Evolutionary conservation across 2,329 filamentous ascomycete species (phyloP).

Genomic region (Fusarium robinianum): DNA sequence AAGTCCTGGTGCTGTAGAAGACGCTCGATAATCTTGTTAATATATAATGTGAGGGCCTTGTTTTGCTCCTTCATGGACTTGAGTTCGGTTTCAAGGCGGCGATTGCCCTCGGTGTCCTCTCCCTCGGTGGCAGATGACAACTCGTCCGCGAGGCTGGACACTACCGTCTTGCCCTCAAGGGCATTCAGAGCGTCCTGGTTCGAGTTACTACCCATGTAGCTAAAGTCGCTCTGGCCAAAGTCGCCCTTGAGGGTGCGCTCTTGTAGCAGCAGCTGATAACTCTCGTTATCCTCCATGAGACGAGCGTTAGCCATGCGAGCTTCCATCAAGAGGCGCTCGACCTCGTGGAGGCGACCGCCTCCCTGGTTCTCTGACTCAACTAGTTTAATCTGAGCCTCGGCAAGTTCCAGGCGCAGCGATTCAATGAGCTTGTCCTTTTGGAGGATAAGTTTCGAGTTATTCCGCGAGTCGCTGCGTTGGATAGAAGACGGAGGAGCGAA

Average conservation of each 20-base stretch:
- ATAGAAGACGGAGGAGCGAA: conserved; percentile 87
- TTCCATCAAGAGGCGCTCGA: conserved; percentile 90
- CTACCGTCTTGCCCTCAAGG: conserved; percentile 58
- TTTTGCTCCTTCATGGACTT: conserved; percentile 88
- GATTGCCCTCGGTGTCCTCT: conserved; percentile 60
- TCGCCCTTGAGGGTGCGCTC: conserved; percentile 96
- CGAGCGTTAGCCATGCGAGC: conserved; percentile 94
- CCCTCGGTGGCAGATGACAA: conserved; percentile 70
- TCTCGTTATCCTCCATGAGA: conserved; percentile 98
- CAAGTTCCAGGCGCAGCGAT: conserved; percentile 85
- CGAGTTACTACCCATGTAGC: conserved; percentile 63
- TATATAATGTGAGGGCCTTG: conserved; percentile 95
- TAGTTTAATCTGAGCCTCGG: conserved; percentile 93
- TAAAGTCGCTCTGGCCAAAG: conserved; percentile 81
- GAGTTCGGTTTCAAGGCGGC: conserved; percentile 76
- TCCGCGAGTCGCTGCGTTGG: conserved; percentile 85
- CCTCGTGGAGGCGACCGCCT: conserved; percentile 81
- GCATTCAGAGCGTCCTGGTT: conserved; percentile 69
- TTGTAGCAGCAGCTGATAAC: conserved; percentile 91
- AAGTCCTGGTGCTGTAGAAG: conserved; percentile 94
- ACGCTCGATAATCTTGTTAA: conserved; percentile 98
- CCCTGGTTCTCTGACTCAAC: conserved; percentile 93
- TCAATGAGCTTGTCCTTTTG: conserved; percentile 98
- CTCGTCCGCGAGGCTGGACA: conserved; percentile 81
- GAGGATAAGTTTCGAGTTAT: conserved; percentile 84